A percentile compares a stretch with the other conserved stretches of the same genome.
phyloP scores from a whole-genome alignment of 306 rosid species.

The peach (Prunus persica) region Prunus_persica_NCBIv2 NC_034014.1:631501-632000 shows the following conservation, averaged over 20 bases:
- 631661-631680: too few relatives aligned
- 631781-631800: background rate
- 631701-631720: background rate
- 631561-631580: too few relatives aligned
- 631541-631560: too few relatives aligned
- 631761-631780: background rate
- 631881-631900: slow-evolving; percentile 91
- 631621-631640: too few relatives aligned
- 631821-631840: background rate
- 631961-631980: background rate
- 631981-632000: background rate
- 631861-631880: slow-evolving; percentile 78
- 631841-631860: slow-evolving; percentile 82
- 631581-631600: too few relatives aligned
- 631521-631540: background rate
- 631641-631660: too few relatives aligned
- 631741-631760: background rate
- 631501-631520: background rate
- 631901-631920: slow-evolving; percentile 74
- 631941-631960: background rate
- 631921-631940: slow-evolving; percentile 33
- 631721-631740: background rate
- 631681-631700: background rate
- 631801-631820: background rate
- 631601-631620: too few relatives aligned